A percentile compares a stretch with the other conserved stretches of the same genome.
Conservation (phyloP, 2,329 filamentous ascomycete species). For the Cryoendolithus antarcticus region DNA sequence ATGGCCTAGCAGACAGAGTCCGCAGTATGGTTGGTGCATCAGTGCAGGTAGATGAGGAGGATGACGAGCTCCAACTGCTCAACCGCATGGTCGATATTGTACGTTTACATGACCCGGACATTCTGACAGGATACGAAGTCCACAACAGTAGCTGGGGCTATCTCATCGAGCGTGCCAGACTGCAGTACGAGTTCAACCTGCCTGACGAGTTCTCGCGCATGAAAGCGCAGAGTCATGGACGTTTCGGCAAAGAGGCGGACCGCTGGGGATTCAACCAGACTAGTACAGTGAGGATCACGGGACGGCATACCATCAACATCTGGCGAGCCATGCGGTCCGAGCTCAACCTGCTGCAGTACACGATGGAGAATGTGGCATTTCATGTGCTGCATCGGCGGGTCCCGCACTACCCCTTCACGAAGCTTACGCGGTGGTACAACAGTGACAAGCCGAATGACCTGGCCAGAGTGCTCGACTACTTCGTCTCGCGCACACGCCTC, state of each 20-base stretch:
- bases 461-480: constrained; percentile 65
- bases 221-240: constrained; percentile 68
- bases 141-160: constrained; percentile 93
- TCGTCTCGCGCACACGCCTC: constrained; percentile 60
- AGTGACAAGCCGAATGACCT: constrained; percentile 58
- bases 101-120: constrained; percentile 71
- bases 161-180: constrained; percentile 73
- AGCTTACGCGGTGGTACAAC: constrained; percentile 71
- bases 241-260: constrained; percentile 76
- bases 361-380: constrained; percentile 90
- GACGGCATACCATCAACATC: constrained; percentile 90
- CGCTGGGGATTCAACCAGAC: constrained; percentile 91
- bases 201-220: constrained; percentile 86
- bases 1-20: constrained; percentile 47
- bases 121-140: constrained; percentile 89
- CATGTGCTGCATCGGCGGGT: constrained; percentile 78
- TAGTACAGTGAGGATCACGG: constrained; percentile 83
- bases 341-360: constrained; percentile 83
- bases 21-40: constrained; percentile 41
- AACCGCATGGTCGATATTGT: constrained; percentile 81
- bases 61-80: constrained; percentile 72
- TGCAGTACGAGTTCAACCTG: constrained; percentile 80
- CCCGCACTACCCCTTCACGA: constrained; percentile 71
- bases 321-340: constrained; percentile 95
- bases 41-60: constrained; percentile 59